These are phyloP conservation scores for Lipomyces anomalus DNA, from an alignment of 805 yeast species.

Conservation along the genomic window DNA sequence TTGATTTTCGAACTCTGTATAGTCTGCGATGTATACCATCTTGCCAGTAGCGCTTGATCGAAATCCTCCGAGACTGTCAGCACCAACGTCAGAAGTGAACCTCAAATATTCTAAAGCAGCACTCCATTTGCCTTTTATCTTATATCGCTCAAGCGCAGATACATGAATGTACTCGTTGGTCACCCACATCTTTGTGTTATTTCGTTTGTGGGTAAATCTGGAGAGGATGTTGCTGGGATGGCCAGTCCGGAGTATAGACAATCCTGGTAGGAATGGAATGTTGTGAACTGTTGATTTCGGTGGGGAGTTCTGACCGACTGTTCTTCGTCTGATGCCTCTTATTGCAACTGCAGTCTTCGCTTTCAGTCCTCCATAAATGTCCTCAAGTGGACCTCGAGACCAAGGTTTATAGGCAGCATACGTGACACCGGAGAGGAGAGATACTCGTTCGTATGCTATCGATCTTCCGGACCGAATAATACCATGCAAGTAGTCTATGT, in stretches of 20 bases:
- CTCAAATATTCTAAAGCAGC: neutral
- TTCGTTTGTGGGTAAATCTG: too few relatives aligned
- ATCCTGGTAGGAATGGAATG: too few relatives aligned
- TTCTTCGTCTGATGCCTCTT: neutral
- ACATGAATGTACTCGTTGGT: neutral
- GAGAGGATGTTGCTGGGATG: too few relatives aligned
- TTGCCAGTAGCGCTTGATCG: too few relatives aligned
- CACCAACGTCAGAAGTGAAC: too few relatives aligned
- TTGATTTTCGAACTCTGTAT: too few relatives aligned
- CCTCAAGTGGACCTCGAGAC: conserved; percentile 13
- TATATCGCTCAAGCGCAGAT: neutral
- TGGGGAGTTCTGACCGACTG: neutral
- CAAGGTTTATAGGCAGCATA: conserved; percentile 1
- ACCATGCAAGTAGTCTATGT: conserved; percentile 5
- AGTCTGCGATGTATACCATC: too few relatives aligned
- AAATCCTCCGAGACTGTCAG: too few relatives aligned
- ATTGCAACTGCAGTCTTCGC: neutral
- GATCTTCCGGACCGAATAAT: conserved; percentile 4
- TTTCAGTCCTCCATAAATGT: conserved; percentile 6
- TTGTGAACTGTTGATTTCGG: too few relatives aligned
- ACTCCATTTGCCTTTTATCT: neutral
- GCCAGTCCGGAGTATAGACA: too few relatives aligned
- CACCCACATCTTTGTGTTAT: too few relatives aligned
- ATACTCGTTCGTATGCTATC: neutral
- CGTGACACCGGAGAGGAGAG: neutral